A percentile compares a stretch with the other conserved stretches of the same genome.
phyloP scores from a whole-genome alignment of 2,329 filamentous ascomycete species.

The Pseudopithomyces maydicus region DNA sequence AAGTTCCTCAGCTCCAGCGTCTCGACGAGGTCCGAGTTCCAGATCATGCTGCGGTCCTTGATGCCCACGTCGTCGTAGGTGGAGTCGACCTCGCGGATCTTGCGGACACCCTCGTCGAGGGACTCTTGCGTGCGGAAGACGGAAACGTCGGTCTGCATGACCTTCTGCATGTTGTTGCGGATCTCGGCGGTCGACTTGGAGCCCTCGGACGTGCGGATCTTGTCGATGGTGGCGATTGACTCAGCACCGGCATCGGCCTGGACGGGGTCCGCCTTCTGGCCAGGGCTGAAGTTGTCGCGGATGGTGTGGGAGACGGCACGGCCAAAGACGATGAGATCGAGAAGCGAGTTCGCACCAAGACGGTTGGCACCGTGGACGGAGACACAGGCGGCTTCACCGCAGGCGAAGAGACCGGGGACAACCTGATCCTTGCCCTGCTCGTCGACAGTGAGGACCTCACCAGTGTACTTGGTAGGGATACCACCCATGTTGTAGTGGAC shows the following conservation, averaged over 20 bases:
- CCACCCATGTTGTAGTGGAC: slow-evolving; percentile 99
- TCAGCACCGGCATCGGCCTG: slow-evolving; percentile 86
- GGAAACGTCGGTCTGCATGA: slow-evolving; percentile 96
- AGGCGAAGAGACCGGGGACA: slow-evolving; percentile 93
- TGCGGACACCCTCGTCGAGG: slow-evolving; percentile 89
- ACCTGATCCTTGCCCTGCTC: slow-evolving; percentile 87
- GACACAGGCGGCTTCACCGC: slow-evolving; percentile 95
- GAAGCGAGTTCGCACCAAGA: slow-evolving; percentile 95
- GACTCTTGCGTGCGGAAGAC: slow-evolving; percentile 96
- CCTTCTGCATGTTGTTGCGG: slow-evolving; percentile 92
- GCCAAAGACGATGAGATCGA: slow-evolving; percentile 96
- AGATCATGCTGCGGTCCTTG: slow-evolving; percentile 99
- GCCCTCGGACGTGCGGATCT: slow-evolving; percentile 81
- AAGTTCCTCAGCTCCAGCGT: slow-evolving; percentile 94
- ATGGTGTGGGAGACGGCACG: slow-evolving; percentile 97
- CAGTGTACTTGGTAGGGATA: slow-evolving; percentile 96
- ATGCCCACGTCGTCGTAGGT: slow-evolving; percentile 84
- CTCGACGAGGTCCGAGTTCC: slow-evolving; percentile 97
- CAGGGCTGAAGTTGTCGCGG: slow-evolving; percentile 89
- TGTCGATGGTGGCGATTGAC: slow-evolving; percentile 83
- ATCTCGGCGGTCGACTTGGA: slow-evolving; percentile 88
- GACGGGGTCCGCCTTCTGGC: slow-evolving; percentile 77
- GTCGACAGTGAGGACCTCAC: slow-evolving; percentile 90
- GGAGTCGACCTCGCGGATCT: slow-evolving; percentile 83
- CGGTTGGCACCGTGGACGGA: slow-evolving; percentile 98